Conservation (phyloP, 2,329 filamentous ascomycete species). For the Daldinia eschscholtzii region DNA sequence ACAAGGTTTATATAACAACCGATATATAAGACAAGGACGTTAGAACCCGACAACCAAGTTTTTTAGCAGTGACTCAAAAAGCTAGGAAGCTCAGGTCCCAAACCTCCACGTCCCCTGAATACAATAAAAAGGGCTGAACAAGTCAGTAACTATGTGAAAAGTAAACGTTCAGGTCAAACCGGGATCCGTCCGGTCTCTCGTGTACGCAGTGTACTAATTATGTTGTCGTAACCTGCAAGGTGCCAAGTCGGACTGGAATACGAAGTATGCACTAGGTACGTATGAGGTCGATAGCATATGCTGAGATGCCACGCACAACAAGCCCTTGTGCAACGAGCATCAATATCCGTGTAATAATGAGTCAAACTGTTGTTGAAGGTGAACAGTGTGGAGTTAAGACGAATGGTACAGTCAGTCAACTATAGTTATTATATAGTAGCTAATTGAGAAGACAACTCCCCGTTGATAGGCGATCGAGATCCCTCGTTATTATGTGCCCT, state of each 20-base stretch:
- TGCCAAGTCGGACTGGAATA: slow-evolving; percentile 42
- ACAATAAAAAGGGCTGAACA: background rate
- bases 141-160: slow-evolving; percentile 27
- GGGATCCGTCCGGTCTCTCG: slow-evolving; percentile 24
- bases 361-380: slow-evolving; percentile 27
- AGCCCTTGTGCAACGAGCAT: slow-evolving; percentile 31
- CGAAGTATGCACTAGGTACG: slow-evolving; percentile 35
- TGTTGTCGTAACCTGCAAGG: slow-evolving; percentile 39
- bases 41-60: background rate
- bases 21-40: slow-evolving; percentile 13
- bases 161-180: slow-evolving; percentile 7
- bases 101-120: background rate
- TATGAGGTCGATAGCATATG: slow-evolving; percentile 30
- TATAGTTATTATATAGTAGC: slow-evolving; percentile 8
- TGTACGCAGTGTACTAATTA: slow-evolving; percentile 21
- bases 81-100: background rate
- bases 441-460: background rate
- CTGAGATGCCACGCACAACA: slow-evolving; percentile 30
- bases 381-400: slow-evolving; percentile 36
- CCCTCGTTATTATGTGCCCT: background rate
- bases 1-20: slow-evolving; percentile 8
- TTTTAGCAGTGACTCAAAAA: slow-evolving; percentile 10
- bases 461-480: background rate
- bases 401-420: slow-evolving; percentile 35
- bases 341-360: slow-evolving; percentile 36